These are phyloP conservation scores for Diplodia scrobiculata DNA, from an alignment of 2,329 filamentous ascomycete genomes.

Conservation along the genomic window DNA sequence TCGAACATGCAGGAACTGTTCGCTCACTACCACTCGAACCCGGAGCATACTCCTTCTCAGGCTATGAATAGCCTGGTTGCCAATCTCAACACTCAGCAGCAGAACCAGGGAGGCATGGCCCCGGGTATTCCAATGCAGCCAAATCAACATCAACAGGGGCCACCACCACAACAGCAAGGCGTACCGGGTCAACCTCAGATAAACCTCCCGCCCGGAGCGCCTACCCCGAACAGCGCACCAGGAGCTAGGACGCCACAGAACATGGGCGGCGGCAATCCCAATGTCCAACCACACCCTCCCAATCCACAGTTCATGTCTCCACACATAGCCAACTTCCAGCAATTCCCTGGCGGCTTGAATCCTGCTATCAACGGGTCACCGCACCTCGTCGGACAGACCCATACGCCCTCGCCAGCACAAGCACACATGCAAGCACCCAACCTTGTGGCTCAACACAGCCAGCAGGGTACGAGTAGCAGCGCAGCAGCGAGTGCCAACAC, in stretches of 20 bases:
- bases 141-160: conserved; percentile 30
- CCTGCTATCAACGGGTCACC: conserved; percentile 55
- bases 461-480: conserved; percentile 59
- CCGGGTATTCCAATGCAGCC: conserved; percentile 23
- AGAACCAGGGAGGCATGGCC: conserved; percentile 30
- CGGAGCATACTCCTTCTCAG: conserved; percentile 56
- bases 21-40: conserved; percentile 57
- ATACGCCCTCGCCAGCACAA: conserved; percentile 52
- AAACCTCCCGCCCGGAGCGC: conserved; percentile 35
- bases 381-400: conserved; percentile 45
- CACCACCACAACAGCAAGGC: conserved; percentile 30
- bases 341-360: conserved; percentile 48
- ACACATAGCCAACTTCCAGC: conserved; percentile 54
- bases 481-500: conserved; percentile 61
- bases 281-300: conserved; percentile 33
- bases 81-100: conserved; percentile 43
- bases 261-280: conserved; percentile 36
- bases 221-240: conserved; percentile 34
- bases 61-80: conserved; percentile 58
- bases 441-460: conserved; percentile 61
- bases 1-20: conserved; percentile 65
- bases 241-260: conserved; percentile 39
- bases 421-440: conserved; percentile 40
- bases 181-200: conserved; percentile 28
- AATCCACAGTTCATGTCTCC: conserved; percentile 59